phyloP scores from a whole-genome alignment of 1,284 basidiomycete genomes.

The Cryptococcus sp. region DNA sequence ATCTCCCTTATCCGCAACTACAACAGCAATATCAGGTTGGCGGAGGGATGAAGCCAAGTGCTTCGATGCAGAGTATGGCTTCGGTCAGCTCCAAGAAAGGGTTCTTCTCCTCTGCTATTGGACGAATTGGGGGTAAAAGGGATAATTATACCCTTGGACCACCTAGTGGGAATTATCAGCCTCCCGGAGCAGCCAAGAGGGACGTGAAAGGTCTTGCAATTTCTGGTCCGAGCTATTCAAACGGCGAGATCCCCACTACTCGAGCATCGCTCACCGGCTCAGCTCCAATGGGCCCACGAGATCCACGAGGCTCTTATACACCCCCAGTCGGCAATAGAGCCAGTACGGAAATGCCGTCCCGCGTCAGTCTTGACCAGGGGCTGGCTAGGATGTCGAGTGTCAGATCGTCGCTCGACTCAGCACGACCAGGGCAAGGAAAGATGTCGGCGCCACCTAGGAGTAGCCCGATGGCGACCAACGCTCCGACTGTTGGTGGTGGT shows the following conservation, averaged over 20 bases:
- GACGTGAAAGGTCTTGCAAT: conserved; percentile 34
- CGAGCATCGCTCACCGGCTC: conserved; percentile 16
- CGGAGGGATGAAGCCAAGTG: conserved; percentile 13
- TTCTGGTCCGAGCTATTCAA: conserved; percentile 16
- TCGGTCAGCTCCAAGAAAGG: conserved; percentile 19
- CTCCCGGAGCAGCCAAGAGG: conserved; percentile 18
- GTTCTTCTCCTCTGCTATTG: conserved; percentile 29
- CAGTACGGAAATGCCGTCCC: conserved; percentile 6
- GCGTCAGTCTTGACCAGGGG: conserved; percentile 27
- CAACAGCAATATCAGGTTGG: conserved; percentile 18
- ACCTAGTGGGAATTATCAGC: conserved; percentile 3
- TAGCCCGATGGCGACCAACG: background rate
- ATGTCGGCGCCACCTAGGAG: background rate
- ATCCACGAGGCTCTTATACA: conserved; percentile 22
- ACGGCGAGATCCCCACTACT: conserved; percentile 6
- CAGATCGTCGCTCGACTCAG: conserved; percentile 13
- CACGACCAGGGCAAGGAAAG: background rate
- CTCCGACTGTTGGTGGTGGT: background rate
- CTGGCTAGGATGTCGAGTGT: conserved; percentile 10
- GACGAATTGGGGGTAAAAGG: conserved; percentile 27
- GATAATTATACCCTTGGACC: conserved; percentile 26
- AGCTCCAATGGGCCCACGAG: conserved; percentile 29
- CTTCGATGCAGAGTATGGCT: conserved; percentile 29
- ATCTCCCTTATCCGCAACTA: conserved; percentile 69
- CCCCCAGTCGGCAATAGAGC: conserved; percentile 9